Percentiles rank a stretch among this genome's conserved stretches.
These are phyloP conservation scores for Hanseniaspora osmophila DNA, from an alignment of 805 yeast species.

Conservation along the genomic window DNA sequence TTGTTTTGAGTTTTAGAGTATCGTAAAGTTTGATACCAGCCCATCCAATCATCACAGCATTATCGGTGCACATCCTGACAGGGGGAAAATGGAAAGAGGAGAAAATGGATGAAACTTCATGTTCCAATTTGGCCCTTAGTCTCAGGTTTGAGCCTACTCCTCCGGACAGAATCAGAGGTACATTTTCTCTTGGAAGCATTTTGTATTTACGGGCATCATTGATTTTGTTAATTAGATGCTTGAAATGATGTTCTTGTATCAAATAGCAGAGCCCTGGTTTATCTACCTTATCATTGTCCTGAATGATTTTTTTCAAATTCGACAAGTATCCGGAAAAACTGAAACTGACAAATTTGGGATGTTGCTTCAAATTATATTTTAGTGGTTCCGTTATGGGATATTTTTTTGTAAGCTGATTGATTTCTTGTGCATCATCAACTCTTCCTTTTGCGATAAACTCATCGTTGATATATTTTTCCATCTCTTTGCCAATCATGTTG, in stretches of 20 bases:
- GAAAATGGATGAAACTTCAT: constrained; percentile 23
- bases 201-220: constrained; percentile 28
- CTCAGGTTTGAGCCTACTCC: constrained; percentile 77
- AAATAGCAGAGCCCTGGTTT: constrained; percentile 32
- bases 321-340: constrained; percentile 2
- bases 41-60: constrained; percentile 95
- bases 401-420: constrained; percentile 5
- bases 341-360: constrained; percentile 2
- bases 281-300: constrained; percentile 1
- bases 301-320: not conserved
- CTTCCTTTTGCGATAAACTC: constrained; percentile 11
- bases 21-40: constrained; percentile 87
- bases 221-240: constrained; percentile 57
- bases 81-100: constrained; percentile 52
- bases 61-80: constrained; percentile 71
- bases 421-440: not conserved
- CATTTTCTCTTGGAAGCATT: constrained; percentile 21
- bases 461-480: constrained; percentile 41
- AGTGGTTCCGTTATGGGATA: constrained; percentile 41
- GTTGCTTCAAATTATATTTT: constrained; percentile 20
- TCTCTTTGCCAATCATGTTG: constrained; percentile 72
- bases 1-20: constrained; percentile 25
- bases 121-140: constrained; percentile 35
- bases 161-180: constrained; percentile 69
- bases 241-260: constrained; percentile 52